Evolutionary conservation across 345 rosid genomes (phyloP), one percentile per base, ranked within the genome.

Genomic region (Streptanthus diversifolius): DNA sequence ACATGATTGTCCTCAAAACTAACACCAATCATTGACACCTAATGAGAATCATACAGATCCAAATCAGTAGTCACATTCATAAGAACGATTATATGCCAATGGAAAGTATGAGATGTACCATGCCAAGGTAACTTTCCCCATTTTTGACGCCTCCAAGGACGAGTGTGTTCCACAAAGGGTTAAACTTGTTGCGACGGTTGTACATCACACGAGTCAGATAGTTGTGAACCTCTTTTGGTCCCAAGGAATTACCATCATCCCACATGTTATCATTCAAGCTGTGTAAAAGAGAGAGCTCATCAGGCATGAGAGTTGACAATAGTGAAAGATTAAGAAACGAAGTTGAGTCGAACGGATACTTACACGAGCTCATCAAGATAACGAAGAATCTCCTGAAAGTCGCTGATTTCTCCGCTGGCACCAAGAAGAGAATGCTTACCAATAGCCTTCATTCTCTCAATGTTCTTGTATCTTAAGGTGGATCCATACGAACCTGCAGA

Each of bases 241-340:
- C 99, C 84, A 95, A 81, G 14, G 99, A 95, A 80, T 95, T 92
- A 40, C 96, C 97, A 73, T 92, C 99, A 85, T 95, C 99, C 98
- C 99, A 92, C 99, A 95, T 91, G 63, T 92, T 88, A 85, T 95
- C 99, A 74, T 92, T 80, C 61, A 95, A 78, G 80, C 99, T 95
- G 85, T 72, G 81, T 78, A 33, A 47, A 80, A 18, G 18, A 19
- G 70, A 67, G 35, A 49, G 39, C 37, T 67, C 27, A 14, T 24
- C 35, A 72, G 64, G 5, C n/a, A 13, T 39, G 14, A 74, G 48
- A 71, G 78, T n/a, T 48, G 48, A 49, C 35, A 59, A 62, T 41
- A 35, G 65, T 17, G 30, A 70, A 70, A 5, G 8, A 27, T 18
- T 5, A 18, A 24, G 13, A 24, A 22, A 39, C 7, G 0, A 17